Percentiles rank a stretch among this genome's conserved stretches.
Evolutionary conservation across 345 rosid genomes (phyloP).

Genomic region (Excoecaria agallocha): DNA sequence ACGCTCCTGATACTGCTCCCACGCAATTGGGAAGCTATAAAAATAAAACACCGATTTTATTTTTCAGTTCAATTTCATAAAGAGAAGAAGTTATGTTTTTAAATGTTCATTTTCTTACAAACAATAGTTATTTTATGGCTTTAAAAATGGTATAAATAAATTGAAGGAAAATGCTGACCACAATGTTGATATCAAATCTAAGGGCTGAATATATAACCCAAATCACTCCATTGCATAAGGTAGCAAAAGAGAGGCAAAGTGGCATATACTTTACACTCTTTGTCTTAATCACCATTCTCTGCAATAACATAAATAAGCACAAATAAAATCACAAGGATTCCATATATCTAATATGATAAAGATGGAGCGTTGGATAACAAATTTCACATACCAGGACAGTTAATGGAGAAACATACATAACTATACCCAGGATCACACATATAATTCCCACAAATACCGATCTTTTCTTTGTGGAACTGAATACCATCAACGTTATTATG

Average conservation of each 20-base stretch:
- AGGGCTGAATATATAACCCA: slow-evolving; percentile 61
- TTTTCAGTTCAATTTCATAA: too few relatives aligned
- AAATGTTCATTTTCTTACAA: too few relatives aligned
- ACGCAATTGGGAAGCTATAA: slow-evolving; percentile 25
- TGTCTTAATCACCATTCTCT: slow-evolving; percentile 60
- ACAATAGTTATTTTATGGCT: too few relatives aligned
- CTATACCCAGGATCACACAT: slow-evolving; percentile 7
- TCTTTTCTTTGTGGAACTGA: slow-evolving; percentile 9
- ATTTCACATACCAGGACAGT: slow-evolving; percentile 14
- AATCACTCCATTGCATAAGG: slow-evolving; percentile 47
- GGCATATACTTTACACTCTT: slow-evolving; percentile 96
- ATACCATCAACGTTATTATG: neutral
- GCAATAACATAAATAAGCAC: neutral
- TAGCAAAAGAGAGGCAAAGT: slow-evolving; percentile 50
- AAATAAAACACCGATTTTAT: neutral
- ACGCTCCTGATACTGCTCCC: slow-evolving; percentile 48
- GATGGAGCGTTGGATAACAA: too few relatives aligned
- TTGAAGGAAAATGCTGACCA: slow-evolving; percentile 33
- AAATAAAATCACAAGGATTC: too few relatives aligned
- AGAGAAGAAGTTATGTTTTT: too few relatives aligned
- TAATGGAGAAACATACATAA: slow-evolving; percentile 23
- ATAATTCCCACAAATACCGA: slow-evolving; percentile 15
- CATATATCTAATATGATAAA: too few relatives aligned
- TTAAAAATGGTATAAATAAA: too few relatives aligned
- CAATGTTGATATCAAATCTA: slow-evolving; percentile 49